Conservation (phyloP, 768 basidiomycete species). For the Leccinum sublutescens region DNA sequence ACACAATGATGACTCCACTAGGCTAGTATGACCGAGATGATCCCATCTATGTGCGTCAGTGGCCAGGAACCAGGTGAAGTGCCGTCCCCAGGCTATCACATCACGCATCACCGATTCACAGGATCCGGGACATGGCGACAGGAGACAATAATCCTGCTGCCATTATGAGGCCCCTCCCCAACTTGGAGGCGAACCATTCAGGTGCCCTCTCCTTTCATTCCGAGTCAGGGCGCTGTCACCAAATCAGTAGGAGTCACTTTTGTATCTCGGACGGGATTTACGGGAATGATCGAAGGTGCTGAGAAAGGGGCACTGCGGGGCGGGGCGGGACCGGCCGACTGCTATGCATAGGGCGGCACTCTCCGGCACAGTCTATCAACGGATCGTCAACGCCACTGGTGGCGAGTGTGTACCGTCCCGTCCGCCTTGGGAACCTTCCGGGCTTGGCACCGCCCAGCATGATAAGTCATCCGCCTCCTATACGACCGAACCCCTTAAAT, state of each 20-base stretch:
- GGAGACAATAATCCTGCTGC: not conserved
- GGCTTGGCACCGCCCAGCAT: not conserved
- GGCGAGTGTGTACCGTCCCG: not conserved
- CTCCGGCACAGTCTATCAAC: not conserved
- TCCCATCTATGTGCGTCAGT: slow-evolving; percentile 17
- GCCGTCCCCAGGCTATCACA: slow-evolving; percentile 1
- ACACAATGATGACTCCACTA: slow-evolving; percentile 12
- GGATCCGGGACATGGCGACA: slow-evolving; percentile 1
- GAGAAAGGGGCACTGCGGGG: not conserved
- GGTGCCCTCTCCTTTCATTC: slow-evolving; percentile 3
- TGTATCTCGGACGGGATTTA: not conserved
- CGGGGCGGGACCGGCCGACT: not conserved
- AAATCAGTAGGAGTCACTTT: not conserved
- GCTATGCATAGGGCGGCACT: not conserved
- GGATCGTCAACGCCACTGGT: not conserved
- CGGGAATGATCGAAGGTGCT: not conserved
- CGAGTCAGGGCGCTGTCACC: not conserved
- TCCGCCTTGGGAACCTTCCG: not conserved
- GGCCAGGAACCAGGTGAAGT: slow-evolving; percentile 13
- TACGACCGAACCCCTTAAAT: slow-evolving; percentile 1
- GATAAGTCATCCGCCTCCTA: slow-evolving; percentile 5
- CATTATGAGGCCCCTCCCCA: not conserved
- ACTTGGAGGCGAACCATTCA: slow-evolving; percentile 6
- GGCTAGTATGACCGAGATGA: not conserved
- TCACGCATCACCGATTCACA: slow-evolving; percentile 11